A percentile compares a stretch with the other conserved stretches of the same genome.
These are phyloP conservation scores for Cyberlindnera americana DNA, from an alignment of 805 yeast genomes.

Conservation along the genomic window DNA sequence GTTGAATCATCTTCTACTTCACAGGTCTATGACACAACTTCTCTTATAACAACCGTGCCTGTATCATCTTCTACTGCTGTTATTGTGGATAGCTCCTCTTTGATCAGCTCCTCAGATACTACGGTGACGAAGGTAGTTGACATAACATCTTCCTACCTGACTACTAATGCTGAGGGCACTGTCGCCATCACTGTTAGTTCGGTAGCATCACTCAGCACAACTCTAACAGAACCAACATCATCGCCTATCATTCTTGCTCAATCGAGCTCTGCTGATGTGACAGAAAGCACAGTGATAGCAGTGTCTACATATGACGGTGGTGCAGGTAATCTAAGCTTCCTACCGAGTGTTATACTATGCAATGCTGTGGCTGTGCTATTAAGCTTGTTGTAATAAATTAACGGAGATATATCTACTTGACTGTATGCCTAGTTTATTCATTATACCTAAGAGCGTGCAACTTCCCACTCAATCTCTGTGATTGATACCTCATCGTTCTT, in stretches of 20 bases:
- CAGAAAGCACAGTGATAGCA: constrained; percentile 1
- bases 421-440: not conserved
- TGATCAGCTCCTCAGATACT: not conserved
- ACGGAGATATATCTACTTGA: too few relatives aligned
- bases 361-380: not conserved
- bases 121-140: constrained; percentile 7
- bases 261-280: not conserved
- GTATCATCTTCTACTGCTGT: too few relatives aligned
- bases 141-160: constrained; percentile 14
- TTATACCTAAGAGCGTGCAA: constrained; percentile 33
- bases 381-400: not conserved
- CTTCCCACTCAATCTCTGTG: constrained; percentile 66
- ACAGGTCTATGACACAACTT: too few relatives aligned
- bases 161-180: constrained; percentile 1
- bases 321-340: constrained; percentile 3
- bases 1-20: too few relatives aligned
- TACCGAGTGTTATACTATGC: not conserved
- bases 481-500: constrained; percentile 77
- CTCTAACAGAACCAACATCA: not conserved
- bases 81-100: not conserved
- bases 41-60: too few relatives aligned
- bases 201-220: not conserved
- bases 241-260: not conserved
- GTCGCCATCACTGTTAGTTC: not conserved
- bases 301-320: constrained; percentile 9